These are phyloP conservation scores for Aspergillus cavernicola DNA, from an alignment of 495 filamentous ascomycete genomes.

Conservation along the genomic window DNA sequence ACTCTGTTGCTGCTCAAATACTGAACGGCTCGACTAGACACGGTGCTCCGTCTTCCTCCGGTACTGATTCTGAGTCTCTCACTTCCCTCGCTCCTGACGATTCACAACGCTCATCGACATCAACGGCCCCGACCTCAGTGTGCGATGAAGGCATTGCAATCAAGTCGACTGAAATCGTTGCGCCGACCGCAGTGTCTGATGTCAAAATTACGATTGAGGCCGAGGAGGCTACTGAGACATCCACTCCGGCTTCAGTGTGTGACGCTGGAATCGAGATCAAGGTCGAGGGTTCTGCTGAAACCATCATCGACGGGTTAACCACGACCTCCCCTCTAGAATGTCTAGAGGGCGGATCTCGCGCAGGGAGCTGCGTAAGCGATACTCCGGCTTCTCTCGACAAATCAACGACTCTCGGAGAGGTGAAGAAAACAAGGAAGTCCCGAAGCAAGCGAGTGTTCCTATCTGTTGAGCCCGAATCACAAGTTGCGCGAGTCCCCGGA, in stretches of 20 bases:
- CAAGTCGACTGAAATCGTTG: constrained; percentile 10
- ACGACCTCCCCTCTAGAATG: constrained; percentile 17
- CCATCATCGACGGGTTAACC: constrained; percentile 3
- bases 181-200: not conserved
- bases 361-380: constrained; percentile 10
- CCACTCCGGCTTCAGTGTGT: not conserved
- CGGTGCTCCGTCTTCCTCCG: constrained; percentile 2
- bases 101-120: constrained; percentile 36
- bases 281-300: constrained; percentile 20
- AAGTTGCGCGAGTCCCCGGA: constrained; percentile 56
- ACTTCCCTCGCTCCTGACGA: constrained; percentile 29
- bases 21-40: constrained; percentile 1
- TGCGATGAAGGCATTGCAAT: constrained; percentile 24
- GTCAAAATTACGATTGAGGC: not conserved
- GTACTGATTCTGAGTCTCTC: constrained; percentile 30
- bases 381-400: constrained; percentile 20
- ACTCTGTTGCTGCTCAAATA: not conserved
- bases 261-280: constrained; percentile 21
- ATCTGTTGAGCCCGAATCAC: constrained; percentile 41
- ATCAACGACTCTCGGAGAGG: constrained; percentile 7
- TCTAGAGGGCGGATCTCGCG: constrained; percentile 6
- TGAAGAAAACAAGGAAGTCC: constrained; percentile 18
- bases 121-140: constrained; percentile 38
- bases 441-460: constrained; percentile 31
- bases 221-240: not conserved